Evolutionary conservation across 129 eudicot genomes (phyloP).

Genomic region (Helichrysum umbraculigerum): DNA sequence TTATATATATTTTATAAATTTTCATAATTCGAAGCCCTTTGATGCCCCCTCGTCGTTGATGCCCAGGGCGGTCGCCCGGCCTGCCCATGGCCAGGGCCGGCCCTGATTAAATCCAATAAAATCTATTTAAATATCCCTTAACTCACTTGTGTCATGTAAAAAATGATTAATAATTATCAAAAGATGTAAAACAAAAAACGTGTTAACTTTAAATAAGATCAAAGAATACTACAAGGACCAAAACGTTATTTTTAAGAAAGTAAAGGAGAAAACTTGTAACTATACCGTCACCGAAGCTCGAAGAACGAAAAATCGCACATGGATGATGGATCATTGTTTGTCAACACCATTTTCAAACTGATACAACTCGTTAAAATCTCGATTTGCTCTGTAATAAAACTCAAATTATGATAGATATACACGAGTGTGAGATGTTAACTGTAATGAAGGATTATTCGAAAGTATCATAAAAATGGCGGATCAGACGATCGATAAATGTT

Average conservation of each 20-base stretch:
- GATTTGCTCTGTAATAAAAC: conserved; percentile 11
- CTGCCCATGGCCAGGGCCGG: conserved; percentile 23
- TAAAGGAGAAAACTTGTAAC: not conserved
- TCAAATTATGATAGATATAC: not conserved
- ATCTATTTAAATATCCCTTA: no score
- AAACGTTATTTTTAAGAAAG: not conserved
- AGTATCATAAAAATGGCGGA: conserved; percentile 48
- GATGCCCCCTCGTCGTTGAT: no score
- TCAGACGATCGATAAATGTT: conserved; percentile 45
- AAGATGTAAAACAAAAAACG: no score
- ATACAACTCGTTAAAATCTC: conserved; percentile 10
- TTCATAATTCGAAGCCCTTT: no score
- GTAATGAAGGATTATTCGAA: not conserved
- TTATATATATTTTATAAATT: no score
- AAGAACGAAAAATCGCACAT: conserved; percentile 13
- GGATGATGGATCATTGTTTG: conserved; percentile 1
- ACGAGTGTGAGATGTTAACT: conserved; percentile 9
- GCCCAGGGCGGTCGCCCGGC: no score
- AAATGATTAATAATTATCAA: no score
- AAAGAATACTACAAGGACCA: not conserved
- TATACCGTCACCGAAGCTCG: conserved; percentile 21
- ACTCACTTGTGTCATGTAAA: no score
- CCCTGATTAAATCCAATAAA: no score
- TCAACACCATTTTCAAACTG: conserved; percentile 25
- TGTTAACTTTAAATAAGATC: not conserved